Evolutionary conservation across 768 basidiomycete genomes (phyloP).

Genomic region (Boletus subcaerulescens): DNA sequence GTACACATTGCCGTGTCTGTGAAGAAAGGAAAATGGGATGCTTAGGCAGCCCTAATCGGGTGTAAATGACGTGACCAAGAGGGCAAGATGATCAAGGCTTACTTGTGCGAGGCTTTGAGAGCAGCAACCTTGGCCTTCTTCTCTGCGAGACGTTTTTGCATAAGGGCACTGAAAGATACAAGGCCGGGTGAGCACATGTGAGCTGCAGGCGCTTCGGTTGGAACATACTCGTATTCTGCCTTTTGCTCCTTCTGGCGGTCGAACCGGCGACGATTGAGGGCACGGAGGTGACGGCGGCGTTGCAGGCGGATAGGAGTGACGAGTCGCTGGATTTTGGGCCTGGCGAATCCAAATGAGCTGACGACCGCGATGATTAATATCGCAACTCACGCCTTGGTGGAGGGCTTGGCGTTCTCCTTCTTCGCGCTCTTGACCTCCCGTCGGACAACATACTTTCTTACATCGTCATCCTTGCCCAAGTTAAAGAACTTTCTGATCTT

Average conservation of each 20-base stretch:
- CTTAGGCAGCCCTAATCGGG: conserved; percentile 19
- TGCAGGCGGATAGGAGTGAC: conserved; percentile 95
- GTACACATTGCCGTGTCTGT: conserved; percentile 17
- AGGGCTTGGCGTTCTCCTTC: conserved; percentile 89
- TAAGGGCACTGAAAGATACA: conserved; percentile 46
- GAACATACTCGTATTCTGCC: conserved; percentile 80
- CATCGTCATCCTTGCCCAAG: conserved; percentile 96
- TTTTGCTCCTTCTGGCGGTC: conserved; percentile 95
- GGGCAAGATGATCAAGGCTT: conserved; percentile 12
- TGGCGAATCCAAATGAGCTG: conserved; percentile 26
- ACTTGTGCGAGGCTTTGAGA: conserved; percentile 82
- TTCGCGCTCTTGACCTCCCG: conserved; percentile 86
- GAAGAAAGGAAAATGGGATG: neutral
- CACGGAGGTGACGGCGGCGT: conserved; percentile 88
- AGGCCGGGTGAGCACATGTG: neutral
- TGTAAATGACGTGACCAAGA: neutral
- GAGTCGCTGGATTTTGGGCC: conserved; percentile 95
- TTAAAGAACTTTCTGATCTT: conserved; percentile 99
- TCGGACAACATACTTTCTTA: conserved; percentile 94
- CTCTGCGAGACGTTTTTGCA: conserved; percentile 89
- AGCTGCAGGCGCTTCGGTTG: no score
- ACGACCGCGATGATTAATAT: neutral
- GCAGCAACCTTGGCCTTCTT: conserved; percentile 90
- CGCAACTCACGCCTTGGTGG: conserved; percentile 87
- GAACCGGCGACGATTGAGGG: conserved; percentile 84